Evolutionary conservation across 148 eudicot species (phyloP).

Genomic region (Spergularia marina): DNA sequence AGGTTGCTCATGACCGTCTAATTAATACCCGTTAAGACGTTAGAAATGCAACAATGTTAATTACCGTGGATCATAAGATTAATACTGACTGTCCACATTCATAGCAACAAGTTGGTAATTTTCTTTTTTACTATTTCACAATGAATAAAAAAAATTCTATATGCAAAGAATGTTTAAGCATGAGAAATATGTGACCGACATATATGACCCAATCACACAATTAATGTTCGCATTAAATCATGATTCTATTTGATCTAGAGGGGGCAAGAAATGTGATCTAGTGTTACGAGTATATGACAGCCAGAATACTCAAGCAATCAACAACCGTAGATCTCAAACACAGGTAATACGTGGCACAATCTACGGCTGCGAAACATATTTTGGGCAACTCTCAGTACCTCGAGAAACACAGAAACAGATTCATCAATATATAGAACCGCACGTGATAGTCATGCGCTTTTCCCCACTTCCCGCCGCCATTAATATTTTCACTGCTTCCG

Average conservation of each 20-base stretch:
- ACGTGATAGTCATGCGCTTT: constrained; percentile 47
- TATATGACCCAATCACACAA: background rate
- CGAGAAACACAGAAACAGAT: constrained; percentile 1
- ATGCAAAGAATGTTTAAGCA: background rate
- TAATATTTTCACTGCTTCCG: constrained; percentile 19
- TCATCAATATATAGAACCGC: constrained; percentile 30
- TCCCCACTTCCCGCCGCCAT: constrained; percentile 38
- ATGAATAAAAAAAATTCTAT: no score
- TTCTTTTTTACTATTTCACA: no score
- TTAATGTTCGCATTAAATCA: background rate
- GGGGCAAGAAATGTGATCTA: constrained; percentile 3
- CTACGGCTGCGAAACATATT: background rate
- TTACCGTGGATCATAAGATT: no score
- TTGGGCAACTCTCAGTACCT: background rate
- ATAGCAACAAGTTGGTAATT: no score
- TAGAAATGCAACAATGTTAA: no score
- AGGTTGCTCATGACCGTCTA: no score
- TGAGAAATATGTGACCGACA: constrained; percentile 7
- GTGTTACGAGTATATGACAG: background rate
- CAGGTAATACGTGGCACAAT: constrained; percentile 15
- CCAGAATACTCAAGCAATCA: constrained; percentile 1
- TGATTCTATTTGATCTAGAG: no score
- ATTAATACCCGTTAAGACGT: no score
- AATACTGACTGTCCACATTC: no score
- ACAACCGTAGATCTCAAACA: constrained; percentile 35